These are phyloP conservation scores for Wickerhamomyces rabaulensis DNA, from an alignment of 805 yeast species.

Conservation along the genomic window DNA sequence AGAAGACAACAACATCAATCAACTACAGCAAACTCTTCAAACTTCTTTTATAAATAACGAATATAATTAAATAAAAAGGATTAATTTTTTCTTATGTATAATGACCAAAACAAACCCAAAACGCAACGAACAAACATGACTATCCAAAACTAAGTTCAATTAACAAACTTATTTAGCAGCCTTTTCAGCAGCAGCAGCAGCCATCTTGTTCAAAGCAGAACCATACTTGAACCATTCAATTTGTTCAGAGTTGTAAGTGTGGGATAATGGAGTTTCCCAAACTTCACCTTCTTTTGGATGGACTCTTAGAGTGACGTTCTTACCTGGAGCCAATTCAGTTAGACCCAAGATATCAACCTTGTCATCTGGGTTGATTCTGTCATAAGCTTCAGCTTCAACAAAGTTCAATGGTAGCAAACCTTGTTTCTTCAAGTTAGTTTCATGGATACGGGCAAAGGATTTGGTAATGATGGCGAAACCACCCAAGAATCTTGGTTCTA, in stretches of 20 bases:
- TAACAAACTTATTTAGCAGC: neutral
- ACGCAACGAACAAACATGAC: neutral
- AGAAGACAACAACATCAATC: too few relatives aligned
- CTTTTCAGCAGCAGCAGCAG: conserved; percentile 29
- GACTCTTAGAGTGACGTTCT: conserved; percentile 73
- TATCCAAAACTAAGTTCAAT: too few relatives aligned
- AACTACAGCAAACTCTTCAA: neutral
- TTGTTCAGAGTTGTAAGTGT: conserved; percentile 95
- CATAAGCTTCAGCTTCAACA: conserved; percentile 83
- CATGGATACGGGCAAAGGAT: conserved; percentile 98
- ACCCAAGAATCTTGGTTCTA: conserved; percentile 98
- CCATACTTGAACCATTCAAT: conserved; percentile 99
- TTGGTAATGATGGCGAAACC: conserved; percentile 96
- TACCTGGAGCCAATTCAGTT: conserved; percentile 86
- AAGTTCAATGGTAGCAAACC: conserved; percentile 98
- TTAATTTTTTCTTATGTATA: neutral
- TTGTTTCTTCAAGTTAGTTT: conserved; percentile 99
- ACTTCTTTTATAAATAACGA: neutral
- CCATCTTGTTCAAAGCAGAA: conserved; percentile 97
- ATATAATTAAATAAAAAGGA: neutral
- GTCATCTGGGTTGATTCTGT: conserved; percentile 88
- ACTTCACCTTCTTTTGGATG: conserved; percentile 67
- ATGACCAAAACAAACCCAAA: neutral
- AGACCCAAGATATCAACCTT: conserved; percentile 84
- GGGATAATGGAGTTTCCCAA: conserved; percentile 90